Evolutionary conservation across 73 alveolate species (phyloP).

Genomic region (Paramecium caudatum): DNA sequence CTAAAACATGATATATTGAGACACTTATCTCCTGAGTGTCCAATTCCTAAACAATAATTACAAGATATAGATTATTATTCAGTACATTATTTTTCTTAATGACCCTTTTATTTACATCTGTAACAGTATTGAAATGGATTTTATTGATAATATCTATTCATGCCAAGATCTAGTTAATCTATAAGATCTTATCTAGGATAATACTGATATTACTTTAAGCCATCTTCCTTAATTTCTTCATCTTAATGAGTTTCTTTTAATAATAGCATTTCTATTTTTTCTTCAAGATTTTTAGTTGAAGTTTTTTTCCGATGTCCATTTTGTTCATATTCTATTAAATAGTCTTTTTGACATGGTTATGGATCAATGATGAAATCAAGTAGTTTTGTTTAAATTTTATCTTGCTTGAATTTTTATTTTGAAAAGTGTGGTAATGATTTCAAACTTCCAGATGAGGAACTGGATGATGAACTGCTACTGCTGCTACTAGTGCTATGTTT

Average conservation of each 20-base stretch:
- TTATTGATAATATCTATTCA: slow-evolving; percentile 25
- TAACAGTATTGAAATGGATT: not conserved
- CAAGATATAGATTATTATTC: not conserved
- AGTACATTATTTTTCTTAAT: not conserved
- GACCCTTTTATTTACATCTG: slow-evolving; percentile 33
- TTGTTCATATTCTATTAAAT: slow-evolving; percentile 16
- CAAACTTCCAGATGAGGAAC: not conserved
- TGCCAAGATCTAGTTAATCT: not conserved
- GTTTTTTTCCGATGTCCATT: not conserved
- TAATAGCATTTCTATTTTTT: no score
- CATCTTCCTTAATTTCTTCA: no score
- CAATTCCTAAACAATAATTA: not conserved
- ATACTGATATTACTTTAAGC: no score
- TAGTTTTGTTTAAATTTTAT: not conserved
- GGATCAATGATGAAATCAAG: slow-evolving; percentile 1
- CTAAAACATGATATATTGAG: slow-evolving; percentile 6
- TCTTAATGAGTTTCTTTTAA: no score
- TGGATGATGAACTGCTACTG: not conserved
- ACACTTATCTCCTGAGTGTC: not conserved
- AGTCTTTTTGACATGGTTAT: slow-evolving; percentile 5
- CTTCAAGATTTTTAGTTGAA: not conserved
- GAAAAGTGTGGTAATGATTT: not conserved
- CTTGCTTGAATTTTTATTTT: not conserved
- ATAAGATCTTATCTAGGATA: not conserved
- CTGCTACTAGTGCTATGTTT: not conserved